Evolutionary conservation across 2,329 filamentous ascomycete genomes (phyloP), one percentile per base, ranked within the genome.

Genomic region (Venturia pyrina): DNA sequence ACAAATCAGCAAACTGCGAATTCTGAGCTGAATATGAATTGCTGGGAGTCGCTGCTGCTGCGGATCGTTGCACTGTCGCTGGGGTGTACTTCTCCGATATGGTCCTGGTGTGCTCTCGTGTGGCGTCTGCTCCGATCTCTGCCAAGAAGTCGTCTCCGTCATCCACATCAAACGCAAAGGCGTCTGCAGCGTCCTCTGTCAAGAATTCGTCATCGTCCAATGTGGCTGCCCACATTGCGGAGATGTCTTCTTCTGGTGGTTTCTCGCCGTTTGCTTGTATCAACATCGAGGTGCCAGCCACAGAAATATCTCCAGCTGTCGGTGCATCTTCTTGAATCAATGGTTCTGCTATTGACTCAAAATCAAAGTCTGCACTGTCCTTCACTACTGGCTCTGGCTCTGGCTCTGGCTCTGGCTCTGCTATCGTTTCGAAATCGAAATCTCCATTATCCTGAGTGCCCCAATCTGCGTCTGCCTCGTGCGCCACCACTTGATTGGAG

Each of bases 71-170:
- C n/a, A 69, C 69, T 48, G 67, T 63, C 63, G 74, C 72, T 28
- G 75, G 75, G n/a, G 76, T 72, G 66, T 79, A 79, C 69, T 72
- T 71, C 63, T 72, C 62, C 40, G 70, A 61, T 40, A 72, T 43
- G n/a, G 17, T 32, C 37, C 63, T 56, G 7, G 17, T 44, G 5
- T 69, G 67, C 15, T 66, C 67, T 24, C 68, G 65, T 64, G 69
- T 68, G 24, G 69, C 44, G 1, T 40, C 41, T 19, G 21, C 43
- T 28, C 24, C 43, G 41, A 15, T 81, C 66, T 93, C 92, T 7
- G 96, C 88, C 11, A 97, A 79, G 67, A 97, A 89, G 0, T 91
- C 92, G 72, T 93, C 89, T 69, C 90, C 90, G 73, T 96, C 93
- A 70, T 93, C 93, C 59, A 89, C 86, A 69, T 93, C 87, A 70